phyloP scores from a whole-genome alignment of 352 stramenopile genomes.

The Globisporangium paroecandrum region DNA sequence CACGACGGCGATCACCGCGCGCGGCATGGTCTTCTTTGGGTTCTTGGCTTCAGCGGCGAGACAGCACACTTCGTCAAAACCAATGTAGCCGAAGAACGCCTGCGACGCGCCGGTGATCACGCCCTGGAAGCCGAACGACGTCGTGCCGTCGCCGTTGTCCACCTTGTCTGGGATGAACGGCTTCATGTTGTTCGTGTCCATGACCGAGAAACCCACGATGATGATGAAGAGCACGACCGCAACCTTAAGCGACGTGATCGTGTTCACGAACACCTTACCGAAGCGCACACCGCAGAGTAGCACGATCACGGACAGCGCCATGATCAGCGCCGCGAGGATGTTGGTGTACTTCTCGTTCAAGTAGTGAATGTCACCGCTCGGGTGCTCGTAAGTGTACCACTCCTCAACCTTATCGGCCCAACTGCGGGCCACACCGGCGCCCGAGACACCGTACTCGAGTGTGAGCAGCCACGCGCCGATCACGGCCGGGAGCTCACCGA shows the following conservation, averaged over 20 bases:
- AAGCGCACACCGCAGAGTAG: conserved; percentile 84
- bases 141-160: conserved; percentile 1
- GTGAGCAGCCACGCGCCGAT: conserved; percentile 85
- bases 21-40: conserved; percentile 64
- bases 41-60: conserved; percentile 74
- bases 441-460: conserved; percentile 92
- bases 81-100: conserved; percentile 92
- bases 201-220: conserved; percentile 78
- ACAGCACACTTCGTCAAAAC: conserved; percentile 93
- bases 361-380: conserved; percentile 34
- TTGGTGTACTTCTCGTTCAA: conserved; percentile 64
- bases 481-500: conserved; percentile 92
- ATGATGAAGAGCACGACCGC: conserved; percentile 91
- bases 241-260: conserved; percentile 80
- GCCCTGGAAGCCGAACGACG: conserved; percentile 35
- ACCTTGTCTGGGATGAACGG: conserved; percentile 59
- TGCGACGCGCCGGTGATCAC: conserved; percentile 77
- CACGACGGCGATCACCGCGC: conserved; percentile 75
- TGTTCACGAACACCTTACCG: conserved; percentile 89
- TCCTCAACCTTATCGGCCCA: conserved; percentile 90
- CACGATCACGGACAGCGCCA: conserved; percentile 62
- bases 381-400: conserved; percentile 51
- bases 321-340: conserved; percentile 62
- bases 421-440: conserved; percentile 87
- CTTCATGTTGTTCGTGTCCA: conserved; percentile 76